Evolutionary conservation across 2,329 filamentous ascomycete genomes (phyloP), one percentile per base, ranked within the genome.

Genomic region (Fusarium nodosum): DNA sequence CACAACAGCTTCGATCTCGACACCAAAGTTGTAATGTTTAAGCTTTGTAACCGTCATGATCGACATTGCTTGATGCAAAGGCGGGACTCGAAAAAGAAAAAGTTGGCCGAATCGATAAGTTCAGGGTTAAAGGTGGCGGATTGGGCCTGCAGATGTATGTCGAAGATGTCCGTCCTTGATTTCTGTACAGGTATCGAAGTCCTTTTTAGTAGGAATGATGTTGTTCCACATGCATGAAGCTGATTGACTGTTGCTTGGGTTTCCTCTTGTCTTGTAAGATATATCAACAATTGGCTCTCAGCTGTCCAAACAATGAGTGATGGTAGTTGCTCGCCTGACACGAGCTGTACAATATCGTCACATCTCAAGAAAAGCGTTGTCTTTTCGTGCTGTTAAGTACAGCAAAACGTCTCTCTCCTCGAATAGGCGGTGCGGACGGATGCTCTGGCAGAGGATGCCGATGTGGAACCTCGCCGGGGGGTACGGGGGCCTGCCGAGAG

Each of bases 21-120:
- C 73, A 54, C 79, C 79, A 55, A 81, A 81, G 64, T 80, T 80
- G 78, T 80, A 80, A 60, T 81, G 76, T 53, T 72, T 73, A 45
- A 75, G 72, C 73, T 77, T 79, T 59, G 56, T 28, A 22, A 34
- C 33, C 36, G 41, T 42, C 46, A 54, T 60, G 62, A 65, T 56
- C 47, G 58, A 60, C 44, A 59, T 44, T 33, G 22, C 26, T 36
- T 62, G 30, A 50, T 33, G 51, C 28, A 48, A 38, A 38, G 51
- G 53, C 31, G 28, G 31, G 44, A 47, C 42, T 45, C 41, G 47
- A 48, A 60, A 65, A 66, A 65, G 51, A 51, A 55, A 62, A 56
- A 56, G 42, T 36, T 58, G 52, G 45, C 20, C 46, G 34, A 58
- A 34, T 38, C 22, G 33, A 39, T 42, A 41, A 36, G 30, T 42